Conservation (phyloP, 352 stramenopile species). For the Pythium sp. region DNA sequence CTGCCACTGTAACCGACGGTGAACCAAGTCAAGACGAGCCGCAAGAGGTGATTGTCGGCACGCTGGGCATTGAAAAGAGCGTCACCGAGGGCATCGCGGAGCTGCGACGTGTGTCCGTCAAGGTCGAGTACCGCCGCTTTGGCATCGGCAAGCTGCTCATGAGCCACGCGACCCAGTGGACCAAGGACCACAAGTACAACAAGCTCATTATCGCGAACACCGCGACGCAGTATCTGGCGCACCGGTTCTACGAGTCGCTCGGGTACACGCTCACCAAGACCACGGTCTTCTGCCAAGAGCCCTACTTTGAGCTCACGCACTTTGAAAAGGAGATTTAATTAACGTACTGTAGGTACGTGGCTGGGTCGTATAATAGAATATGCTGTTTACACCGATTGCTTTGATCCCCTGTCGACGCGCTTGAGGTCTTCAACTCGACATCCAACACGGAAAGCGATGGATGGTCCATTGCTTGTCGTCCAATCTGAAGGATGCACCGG, state of each 20-base stretch:
- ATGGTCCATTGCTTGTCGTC: not conserved
- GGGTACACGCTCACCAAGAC: slow-evolving; percentile 17
- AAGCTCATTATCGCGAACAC: slow-evolving; percentile 14
- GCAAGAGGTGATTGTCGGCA: slow-evolving; percentile 15
- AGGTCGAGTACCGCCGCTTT: slow-evolving; percentile 11
- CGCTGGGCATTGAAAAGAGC: slow-evolving; percentile 12
- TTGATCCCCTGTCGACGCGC: not conserved
- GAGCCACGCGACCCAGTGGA: slow-evolving; percentile 19
- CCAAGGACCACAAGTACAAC: not conserved
- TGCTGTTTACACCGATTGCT: not conserved
- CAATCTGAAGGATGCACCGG: not conserved
- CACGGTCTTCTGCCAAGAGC: slow-evolving; percentile 21
- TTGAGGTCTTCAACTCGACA: not conserved
- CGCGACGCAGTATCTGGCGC: slow-evolving; percentile 2
- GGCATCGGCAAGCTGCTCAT: slow-evolving; percentile 21
- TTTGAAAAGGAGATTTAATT: slow-evolving; percentile 22
- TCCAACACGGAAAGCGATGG: not conserved
- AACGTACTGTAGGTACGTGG: not conserved
- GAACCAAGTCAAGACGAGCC: too few relatives aligned
- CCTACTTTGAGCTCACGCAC: slow-evolving; percentile 22
- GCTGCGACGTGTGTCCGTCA: slow-evolving; percentile 14
- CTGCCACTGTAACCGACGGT: not conserved
- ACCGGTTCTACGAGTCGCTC: slow-evolving; percentile 21
- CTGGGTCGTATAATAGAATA: not conserved
- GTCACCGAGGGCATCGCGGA: not conserved